A percentile compares a stretch with the other conserved stretches of the same genome.
phyloP scores from a whole-genome alignment of 1,284 basidiomycete genomes.

The Ganoderma meredithae region DNA sequence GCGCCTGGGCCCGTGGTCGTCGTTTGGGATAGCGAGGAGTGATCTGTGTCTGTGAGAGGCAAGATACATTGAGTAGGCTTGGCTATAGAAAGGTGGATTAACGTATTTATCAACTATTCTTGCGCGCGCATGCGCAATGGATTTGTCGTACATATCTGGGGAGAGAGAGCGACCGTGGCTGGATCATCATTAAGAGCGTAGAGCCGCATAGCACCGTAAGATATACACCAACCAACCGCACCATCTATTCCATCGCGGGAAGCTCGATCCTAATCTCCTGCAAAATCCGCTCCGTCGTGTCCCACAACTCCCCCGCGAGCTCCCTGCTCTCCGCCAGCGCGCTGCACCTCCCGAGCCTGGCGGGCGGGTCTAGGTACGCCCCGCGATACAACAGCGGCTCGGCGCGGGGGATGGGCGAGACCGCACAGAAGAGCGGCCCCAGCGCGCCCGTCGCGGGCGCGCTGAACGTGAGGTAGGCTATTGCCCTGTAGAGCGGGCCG shows the following conservation, averaged over 20 bases:
- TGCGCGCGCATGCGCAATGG: not conserved
- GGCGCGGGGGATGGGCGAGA: not conserved
- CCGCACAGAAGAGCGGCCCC: slow-evolving; percentile 43
- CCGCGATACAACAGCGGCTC: not conserved
- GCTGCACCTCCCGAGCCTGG: not conserved
- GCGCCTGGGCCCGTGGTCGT: slow-evolving; percentile 27
- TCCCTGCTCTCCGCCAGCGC: not conserved
- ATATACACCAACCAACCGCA: too few species aligned
- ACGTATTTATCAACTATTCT: not conserved
- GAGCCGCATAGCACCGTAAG: not conserved
- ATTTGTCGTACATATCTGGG: not conserved
- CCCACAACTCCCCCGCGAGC: not conserved
- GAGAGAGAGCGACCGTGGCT: too few species aligned
- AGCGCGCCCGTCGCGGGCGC: slow-evolving; percentile 50
- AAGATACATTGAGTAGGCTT: not conserved
- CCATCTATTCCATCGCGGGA: not conserved
- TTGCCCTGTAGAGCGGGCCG: slow-evolving; percentile 33
- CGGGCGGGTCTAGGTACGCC: not conserved
- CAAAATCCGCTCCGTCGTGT: not conserved
- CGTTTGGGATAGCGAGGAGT: slow-evolving; percentile 41
- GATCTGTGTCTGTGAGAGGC: not conserved
- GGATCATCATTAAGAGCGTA: too few species aligned
- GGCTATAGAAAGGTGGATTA: not conserved
- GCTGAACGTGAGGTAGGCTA: slow-evolving; percentile 43
- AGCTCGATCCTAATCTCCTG: not conserved